Evolutionary conservation across 495 filamentous ascomycete genomes (phyloP).

Genomic region (Sordaria brevicollis): DNA sequence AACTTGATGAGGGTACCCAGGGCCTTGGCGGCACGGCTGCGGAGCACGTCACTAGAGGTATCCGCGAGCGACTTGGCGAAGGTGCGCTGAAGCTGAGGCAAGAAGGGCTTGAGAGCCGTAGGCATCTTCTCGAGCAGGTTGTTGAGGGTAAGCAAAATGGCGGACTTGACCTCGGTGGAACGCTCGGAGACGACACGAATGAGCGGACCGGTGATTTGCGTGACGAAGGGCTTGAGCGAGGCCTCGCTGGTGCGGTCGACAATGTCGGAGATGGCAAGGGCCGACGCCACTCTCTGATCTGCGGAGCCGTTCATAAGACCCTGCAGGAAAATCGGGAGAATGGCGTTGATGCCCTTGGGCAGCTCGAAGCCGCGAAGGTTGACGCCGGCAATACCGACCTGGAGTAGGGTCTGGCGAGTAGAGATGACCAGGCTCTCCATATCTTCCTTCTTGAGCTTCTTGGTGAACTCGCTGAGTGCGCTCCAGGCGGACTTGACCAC

Average conservation of each 20-base stretch:
- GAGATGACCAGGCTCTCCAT: constrained; percentile 91
- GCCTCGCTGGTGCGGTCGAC: constrained; percentile 80
- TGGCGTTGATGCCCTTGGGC: constrained; percentile 94
- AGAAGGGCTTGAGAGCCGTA: constrained; percentile 86
- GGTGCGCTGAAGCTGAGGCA: constrained; percentile 91
- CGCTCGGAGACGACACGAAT: constrained; percentile 95
- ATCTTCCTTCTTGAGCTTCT: constrained; percentile 87
- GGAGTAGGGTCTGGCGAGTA: constrained; percentile 71
- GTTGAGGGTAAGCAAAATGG: constrained; percentile 88
- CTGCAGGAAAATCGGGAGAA: constrained; percentile 94
- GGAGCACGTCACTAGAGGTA: constrained; percentile 77
- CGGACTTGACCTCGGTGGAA: constrained; percentile 89
- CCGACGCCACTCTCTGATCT: constrained; percentile 85
- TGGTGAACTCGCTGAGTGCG: constrained; percentile 78
- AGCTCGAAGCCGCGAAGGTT: constrained; percentile 83
- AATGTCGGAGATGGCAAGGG: constrained; percentile 89
- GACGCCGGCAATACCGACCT: constrained; percentile 78
- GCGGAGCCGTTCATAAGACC: constrained; percentile 91
- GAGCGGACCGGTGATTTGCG: constrained; percentile 92
- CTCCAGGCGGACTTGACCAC: constrained; percentile 92
- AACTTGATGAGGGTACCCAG: constrained; percentile 92
- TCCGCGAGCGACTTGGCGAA: constrained; percentile 95
- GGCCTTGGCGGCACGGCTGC: constrained; percentile 87
- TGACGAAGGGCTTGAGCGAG: constrained; percentile 85
- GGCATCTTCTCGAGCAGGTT: constrained; percentile 96